A percentile compares a stretch with the other conserved stretches of the same genome.
Evolutionary conservation across 352 stramenopile species (phyloP).

Genomic region (Phytophthora brassicae): DNA sequence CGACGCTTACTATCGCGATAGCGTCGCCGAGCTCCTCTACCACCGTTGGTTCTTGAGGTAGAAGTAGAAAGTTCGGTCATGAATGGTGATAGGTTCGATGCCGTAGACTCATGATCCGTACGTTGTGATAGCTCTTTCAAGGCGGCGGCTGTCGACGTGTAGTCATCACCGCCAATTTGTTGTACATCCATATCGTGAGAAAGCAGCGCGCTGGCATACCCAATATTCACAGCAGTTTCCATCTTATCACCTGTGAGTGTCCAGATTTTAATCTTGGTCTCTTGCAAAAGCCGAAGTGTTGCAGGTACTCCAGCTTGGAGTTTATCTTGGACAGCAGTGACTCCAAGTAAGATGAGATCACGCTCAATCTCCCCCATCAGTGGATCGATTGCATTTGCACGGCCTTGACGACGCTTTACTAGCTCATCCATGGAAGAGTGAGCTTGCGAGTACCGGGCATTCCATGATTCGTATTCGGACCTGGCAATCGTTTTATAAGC

Average conservation of each 20-base stretch:
- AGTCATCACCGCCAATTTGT: conserved; percentile 60
- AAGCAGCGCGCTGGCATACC: conserved; percentile 89
- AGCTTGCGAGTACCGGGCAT: conserved; percentile 51
- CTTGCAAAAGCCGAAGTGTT: conserved; percentile 81
- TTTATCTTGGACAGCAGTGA: conserved; percentile 94
- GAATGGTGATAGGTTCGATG: conserved; percentile 12
- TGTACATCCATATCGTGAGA: conserved; percentile 79
- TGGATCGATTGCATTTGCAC: conserved; percentile 67
- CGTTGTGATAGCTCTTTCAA: conserved; percentile 51
- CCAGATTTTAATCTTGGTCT: conserved; percentile 94
- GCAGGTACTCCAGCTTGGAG: conserved; percentile 90
- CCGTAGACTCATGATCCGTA: conserved; percentile 9
- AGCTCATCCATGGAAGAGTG: conserved; percentile 69
- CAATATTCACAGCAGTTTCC: conserved; percentile 96
- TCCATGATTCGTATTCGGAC: conserved; percentile 59
- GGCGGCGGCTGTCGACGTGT: conserved; percentile 49
- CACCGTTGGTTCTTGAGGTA: conserved; percentile 3
- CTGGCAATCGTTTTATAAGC: conserved; percentile 62
- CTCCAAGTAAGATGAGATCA: conserved; percentile 77
- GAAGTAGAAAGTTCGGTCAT: conserved; percentile 5
- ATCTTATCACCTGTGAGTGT: conserved; percentile 95
- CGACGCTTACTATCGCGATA: conserved; percentile 8
- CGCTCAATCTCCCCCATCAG: conserved; percentile 86
- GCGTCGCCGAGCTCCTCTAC: conserved; percentile 4
- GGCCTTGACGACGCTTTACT: conserved; percentile 65